These are phyloP conservation scores for Aspergillus texensis DNA, from an alignment of 2,329 filamentous ascomycete genomes.

Conservation along the genomic window DNA sequence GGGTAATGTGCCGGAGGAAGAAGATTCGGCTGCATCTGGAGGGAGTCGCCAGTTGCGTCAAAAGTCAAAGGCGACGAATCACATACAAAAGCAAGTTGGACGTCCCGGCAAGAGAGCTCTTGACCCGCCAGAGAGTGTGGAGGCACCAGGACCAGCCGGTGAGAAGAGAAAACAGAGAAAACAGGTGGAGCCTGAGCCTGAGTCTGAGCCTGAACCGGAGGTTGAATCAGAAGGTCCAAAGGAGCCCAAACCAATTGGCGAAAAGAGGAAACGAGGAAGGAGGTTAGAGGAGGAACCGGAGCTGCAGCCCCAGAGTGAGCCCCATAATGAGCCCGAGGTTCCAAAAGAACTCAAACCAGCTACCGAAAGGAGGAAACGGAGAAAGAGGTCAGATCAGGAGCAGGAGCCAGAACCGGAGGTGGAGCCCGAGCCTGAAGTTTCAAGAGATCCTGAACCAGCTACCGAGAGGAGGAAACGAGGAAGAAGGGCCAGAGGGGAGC, in stretches of 20 bases:
- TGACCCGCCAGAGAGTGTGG: not conserved
- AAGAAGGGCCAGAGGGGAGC: not conserved
- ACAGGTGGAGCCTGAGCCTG: not conserved
- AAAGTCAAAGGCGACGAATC: slow-evolving; percentile 13
- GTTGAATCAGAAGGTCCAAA: not conserved
- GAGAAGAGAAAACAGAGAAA: slow-evolving; percentile 1
- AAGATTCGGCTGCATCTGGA: slow-evolving; percentile 2
- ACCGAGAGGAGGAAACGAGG: not conserved
- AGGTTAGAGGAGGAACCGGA: not conserved
- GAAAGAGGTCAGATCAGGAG: not conserved
- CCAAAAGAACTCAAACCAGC: not conserved
- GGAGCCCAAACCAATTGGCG: not conserved
- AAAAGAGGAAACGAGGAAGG: not conserved
- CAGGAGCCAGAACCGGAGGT: not conserved
- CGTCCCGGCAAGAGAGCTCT: slow-evolving; percentile 13
- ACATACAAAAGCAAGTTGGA: slow-evolving; percentile 20
- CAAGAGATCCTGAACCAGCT: slow-evolving; percentile 2
- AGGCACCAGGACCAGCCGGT: not conserved
- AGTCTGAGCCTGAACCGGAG: slow-evolving; percentile 1
- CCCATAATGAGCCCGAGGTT: too few species aligned
- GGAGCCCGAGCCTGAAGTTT: slow-evolving; percentile 10
- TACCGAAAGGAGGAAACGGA: not conserved
- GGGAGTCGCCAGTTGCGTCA: not conserved
- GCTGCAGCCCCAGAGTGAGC: too few species aligned
- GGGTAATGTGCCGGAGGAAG: slow-evolving; percentile 4